phyloP scores from a whole-genome alignment of 1,284 basidiomycete genomes.

The Rhizopogon hawkerae region DNA sequence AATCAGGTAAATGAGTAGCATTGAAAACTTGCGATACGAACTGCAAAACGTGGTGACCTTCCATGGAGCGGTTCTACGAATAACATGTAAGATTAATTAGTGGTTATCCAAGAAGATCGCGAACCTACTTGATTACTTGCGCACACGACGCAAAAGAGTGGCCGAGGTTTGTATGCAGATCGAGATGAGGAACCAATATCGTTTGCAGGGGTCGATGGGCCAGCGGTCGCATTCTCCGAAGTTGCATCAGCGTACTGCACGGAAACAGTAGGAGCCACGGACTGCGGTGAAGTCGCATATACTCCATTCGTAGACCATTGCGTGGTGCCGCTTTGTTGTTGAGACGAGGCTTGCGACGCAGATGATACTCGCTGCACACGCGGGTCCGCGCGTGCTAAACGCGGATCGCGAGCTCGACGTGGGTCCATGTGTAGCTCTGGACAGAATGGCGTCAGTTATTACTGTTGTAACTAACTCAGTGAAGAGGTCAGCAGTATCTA shows the following conservation, averaged over 20 bases:
- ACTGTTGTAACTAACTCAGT: slow-evolving; percentile 8
- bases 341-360: slow-evolving; percentile 34
- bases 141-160: slow-evolving; percentile 95
- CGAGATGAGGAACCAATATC: slow-evolving; percentile 10
- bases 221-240: slow-evolving; percentile 6
- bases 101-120: background rate
- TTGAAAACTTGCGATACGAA: slow-evolving; percentile 35
- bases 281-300: slow-evolving; percentile 11
- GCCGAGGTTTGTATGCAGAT: slow-evolving; percentile 49
- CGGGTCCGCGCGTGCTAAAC: slow-evolving; percentile 60
- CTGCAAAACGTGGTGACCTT: slow-evolving; percentile 89
- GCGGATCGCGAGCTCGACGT: slow-evolving; percentile 68
- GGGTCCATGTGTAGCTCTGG: slow-evolving; percentile 54
- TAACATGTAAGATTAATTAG: slow-evolving; percentile 10
- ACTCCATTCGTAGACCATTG: slow-evolving; percentile 20
- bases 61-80: slow-evolving; percentile 94
- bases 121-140: slow-evolving; percentile 86
- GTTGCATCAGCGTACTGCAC: slow-evolving; percentile 12
- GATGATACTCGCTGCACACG: slow-evolving; percentile 49
- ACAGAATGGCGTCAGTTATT: slow-evolving; percentile 5
- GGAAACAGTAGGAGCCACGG: background rate
- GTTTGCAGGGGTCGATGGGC: background rate
- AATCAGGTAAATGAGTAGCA: slow-evolving; percentile 2
- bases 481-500: slow-evolving; percentile 75
- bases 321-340: slow-evolving; percentile 20